Percentiles rank a stretch among this genome's conserved stretches.
phyloP scores from a whole-genome alignment of 176 grass and related monocot genomes.

The Musa troglodytarum region DNA sequence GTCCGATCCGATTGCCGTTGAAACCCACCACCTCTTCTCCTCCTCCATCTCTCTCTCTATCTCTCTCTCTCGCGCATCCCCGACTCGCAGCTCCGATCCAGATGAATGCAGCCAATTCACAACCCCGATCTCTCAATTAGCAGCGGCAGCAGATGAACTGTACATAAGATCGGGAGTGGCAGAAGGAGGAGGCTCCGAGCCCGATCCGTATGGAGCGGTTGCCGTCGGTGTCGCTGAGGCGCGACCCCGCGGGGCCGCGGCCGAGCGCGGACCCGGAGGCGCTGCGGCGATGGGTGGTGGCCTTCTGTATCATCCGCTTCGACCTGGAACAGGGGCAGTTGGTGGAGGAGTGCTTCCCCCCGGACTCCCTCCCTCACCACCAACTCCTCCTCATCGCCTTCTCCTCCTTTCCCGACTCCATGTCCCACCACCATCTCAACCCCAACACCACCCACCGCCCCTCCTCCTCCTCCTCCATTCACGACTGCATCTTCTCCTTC shows the following conservation, averaged over 20 bases:
- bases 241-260: conserved; percentile 21
- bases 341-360: conserved; percentile 67
- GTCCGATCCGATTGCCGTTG: background rate
- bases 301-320: conserved; percentile 89
- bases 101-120: background rate
- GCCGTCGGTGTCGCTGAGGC: conserved; percentile 46
- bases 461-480: conserved; percentile 46
- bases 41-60: background rate
- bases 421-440: conserved; percentile 92
- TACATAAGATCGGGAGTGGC: background rate
- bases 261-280: conserved; percentile 34
- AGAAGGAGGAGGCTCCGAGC: background rate
- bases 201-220: conserved; percentile 7
- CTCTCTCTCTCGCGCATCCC: background rate
- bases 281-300: conserved; percentile 64
- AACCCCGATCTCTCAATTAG: background rate
- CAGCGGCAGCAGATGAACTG: background rate
- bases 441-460: conserved; percentile 50
- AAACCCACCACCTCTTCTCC: background rate
- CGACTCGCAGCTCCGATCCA: background rate
- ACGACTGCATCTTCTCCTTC: conserved; percentile 97
- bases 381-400: conserved; percentile 76
- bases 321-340: conserved; percentile 93
- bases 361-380: conserved; percentile 40
- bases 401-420: conserved; percentile 99